phyloP scores from a whole-genome alignment of 2,329 filamentous ascomycete genomes.

The Sarocladium kiliense region DNA sequence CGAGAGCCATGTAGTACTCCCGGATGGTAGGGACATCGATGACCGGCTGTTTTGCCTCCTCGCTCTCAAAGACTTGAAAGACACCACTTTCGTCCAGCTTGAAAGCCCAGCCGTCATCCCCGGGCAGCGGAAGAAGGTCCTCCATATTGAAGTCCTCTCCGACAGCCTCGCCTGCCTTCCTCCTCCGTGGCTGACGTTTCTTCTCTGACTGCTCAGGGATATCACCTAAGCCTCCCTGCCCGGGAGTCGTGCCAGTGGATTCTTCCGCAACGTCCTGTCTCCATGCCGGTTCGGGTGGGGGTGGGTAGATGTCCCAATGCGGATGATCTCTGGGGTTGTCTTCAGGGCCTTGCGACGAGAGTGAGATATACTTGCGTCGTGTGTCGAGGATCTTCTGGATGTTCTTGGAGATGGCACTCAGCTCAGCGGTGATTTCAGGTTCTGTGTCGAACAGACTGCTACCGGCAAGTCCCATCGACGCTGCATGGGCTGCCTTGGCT shows the following conservation, averaged over 20 bases:
- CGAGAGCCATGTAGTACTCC: conserved; percentile 94
- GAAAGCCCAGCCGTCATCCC: conserved; percentile 66
- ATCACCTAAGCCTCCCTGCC: conserved; percentile 7
- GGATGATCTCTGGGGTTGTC: conserved; percentile 87
- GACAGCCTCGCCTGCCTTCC: conserved; percentile 85
- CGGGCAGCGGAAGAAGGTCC: conserved; percentile 70
- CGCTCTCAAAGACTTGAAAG: conserved; percentile 83
- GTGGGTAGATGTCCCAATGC: conserved; percentile 84
- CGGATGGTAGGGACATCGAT: conserved; percentile 85
- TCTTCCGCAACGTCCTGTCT: conserved; percentile 15
- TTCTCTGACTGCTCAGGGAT: conserved; percentile 19
- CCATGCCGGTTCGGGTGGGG: conserved; percentile 90
- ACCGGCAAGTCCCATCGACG: conserved; percentile 52
- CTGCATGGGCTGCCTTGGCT: conserved; percentile 44
- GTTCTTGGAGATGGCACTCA: conserved; percentile 81
- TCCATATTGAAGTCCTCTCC: conserved; percentile 87
- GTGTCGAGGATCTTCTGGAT: conserved; percentile 86
- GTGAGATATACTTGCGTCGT: conserved; percentile 78
- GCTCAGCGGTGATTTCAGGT: conserved; percentile 74
- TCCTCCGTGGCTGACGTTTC: conserved; percentile 50
- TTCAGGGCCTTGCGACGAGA: conserved; percentile 75
- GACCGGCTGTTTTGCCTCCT: conserved; percentile 60
- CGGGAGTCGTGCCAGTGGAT: not conserved
- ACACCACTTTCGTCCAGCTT: conserved; percentile 78
- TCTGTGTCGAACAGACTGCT: conserved; percentile 68